A percentile compares a stretch with the other conserved stretches of the same genome.
phyloP scores from a whole-genome alignment of 2,329 filamentous ascomycete species.

The Fusarium veterinarium region DNA sequence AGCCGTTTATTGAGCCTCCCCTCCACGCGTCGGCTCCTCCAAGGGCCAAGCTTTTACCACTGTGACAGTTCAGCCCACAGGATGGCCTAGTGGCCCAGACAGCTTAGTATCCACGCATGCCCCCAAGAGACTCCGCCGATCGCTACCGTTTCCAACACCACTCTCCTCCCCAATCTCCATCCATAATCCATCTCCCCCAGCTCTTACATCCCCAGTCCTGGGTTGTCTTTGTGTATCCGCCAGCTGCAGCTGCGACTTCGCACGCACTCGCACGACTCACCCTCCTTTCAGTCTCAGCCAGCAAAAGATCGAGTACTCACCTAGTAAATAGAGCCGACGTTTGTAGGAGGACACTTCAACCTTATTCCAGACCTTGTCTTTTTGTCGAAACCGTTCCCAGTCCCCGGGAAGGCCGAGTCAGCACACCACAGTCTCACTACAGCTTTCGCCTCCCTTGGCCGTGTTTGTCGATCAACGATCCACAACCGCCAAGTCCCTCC shows the following conservation, averaged over 20 bases:
- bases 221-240: conserved; percentile 14
- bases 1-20: conserved; percentile 2
- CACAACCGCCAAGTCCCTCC: conserved; percentile 30
- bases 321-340: background rate
- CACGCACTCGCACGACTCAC: conserved; percentile 17
- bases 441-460: conserved; percentile 37
- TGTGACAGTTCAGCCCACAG: conserved; percentile 5
- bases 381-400: background rate
- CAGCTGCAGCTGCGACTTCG: conserved; percentile 29
- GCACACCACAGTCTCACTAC: conserved; percentile 25
- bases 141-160: conserved; percentile 31
- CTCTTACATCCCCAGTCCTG: conserved; percentile 31
- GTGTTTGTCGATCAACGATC: conserved; percentile 41
- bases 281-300: conserved; percentile 2
- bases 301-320: conserved; percentile 2
- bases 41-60: conserved; percentile 31
- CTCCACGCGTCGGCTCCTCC: conserved; percentile 21
- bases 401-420: conserved; percentile 33
- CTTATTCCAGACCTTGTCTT: background rate
- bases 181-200: conserved; percentile 26
- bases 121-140: conserved; percentile 33
- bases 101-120: conserved; percentile 22
- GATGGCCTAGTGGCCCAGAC: conserved; percentile 4
- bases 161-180: conserved; percentile 30
- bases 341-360: background rate